A percentile compares a stretch with the other conserved stretches of the same genome.
Conservation (phyloP, 352 stramenopile genomes). For the Peronospora destructor region DNA sequence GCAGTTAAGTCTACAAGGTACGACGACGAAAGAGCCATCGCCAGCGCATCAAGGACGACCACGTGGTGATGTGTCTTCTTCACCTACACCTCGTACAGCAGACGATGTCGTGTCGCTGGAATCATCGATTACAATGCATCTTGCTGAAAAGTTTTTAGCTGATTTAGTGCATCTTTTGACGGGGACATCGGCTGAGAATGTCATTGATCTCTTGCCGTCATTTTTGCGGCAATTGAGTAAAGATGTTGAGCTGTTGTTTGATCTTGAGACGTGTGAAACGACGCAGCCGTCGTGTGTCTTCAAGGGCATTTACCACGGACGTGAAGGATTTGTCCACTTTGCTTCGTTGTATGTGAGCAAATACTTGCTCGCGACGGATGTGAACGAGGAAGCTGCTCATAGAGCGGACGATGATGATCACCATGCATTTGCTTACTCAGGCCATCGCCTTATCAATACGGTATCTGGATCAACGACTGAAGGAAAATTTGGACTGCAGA, state of each 20-base stretch:
- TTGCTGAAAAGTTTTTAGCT: slow-evolving; percentile 63
- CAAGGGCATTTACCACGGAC: slow-evolving; percentile 83
- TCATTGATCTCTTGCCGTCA: slow-evolving; percentile 51
- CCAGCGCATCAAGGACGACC: slow-evolving; percentile 31
- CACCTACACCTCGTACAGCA: slow-evolving; percentile 25
- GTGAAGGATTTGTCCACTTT: slow-evolving; percentile 83
- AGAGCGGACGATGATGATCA: slow-evolving; percentile 68
- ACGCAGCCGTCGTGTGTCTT: slow-evolving; percentile 76
- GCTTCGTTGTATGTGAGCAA: slow-evolving; percentile 72
- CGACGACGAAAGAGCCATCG: slow-evolving; percentile 39
- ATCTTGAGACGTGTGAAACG: slow-evolving; percentile 70
- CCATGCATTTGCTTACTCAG: slow-evolving; percentile 53
- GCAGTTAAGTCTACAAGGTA: slow-evolving; percentile 52
- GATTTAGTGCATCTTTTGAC: slow-evolving; percentile 56
- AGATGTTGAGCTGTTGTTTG: slow-evolving; percentile 78
- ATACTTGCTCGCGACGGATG: slow-evolving; percentile 57
- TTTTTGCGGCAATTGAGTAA: slow-evolving; percentile 82
- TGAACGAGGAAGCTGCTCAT: slow-evolving; percentile 41
- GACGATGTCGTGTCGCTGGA: slow-evolving; percentile 51
- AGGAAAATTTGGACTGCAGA: slow-evolving; percentile 69
- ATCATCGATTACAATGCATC: slow-evolving; percentile 56
- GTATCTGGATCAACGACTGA: slow-evolving; percentile 67
- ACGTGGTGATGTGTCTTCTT: slow-evolving; percentile 17
- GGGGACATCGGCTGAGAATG: slow-evolving; percentile 28
- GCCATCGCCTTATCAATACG: slow-evolving; percentile 62